These are phyloP conservation scores for Tetrahymena borealis DNA, from an alignment of 73 alveolate genomes.

Conservation along the genomic window DNA sequence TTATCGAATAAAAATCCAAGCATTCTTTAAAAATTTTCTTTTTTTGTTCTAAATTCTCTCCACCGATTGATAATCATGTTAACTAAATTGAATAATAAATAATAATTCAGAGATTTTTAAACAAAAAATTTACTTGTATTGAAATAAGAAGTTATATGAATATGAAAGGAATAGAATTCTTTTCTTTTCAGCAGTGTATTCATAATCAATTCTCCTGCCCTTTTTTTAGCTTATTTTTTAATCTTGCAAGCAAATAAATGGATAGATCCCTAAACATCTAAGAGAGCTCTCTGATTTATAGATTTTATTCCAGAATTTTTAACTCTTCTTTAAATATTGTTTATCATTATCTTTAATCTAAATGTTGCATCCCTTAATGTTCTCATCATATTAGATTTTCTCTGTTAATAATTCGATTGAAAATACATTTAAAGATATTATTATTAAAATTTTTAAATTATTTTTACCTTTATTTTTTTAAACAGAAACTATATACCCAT, in stretches of 20 bases:
- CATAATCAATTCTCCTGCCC: not conserved
- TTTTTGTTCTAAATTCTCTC: not conserved
- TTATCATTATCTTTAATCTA: not conserved
- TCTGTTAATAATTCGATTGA: not conserved
- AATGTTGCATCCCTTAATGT: not conserved
- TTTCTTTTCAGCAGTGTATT: not conserved
- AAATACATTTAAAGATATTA: not conserved
- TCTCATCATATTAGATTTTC: not conserved
- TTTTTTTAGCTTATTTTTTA: not conserved
- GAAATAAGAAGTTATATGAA: not conserved
- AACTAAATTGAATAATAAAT: not conserved
- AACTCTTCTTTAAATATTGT: not conserved
- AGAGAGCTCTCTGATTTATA: not conserved
- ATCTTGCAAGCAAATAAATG: not conserved
- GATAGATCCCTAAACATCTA: not conserved
- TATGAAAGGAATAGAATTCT: not conserved
- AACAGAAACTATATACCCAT: not conserved
- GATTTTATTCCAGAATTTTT: not conserved
- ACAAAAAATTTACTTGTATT: not conserved
- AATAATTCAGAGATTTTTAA: not conserved
- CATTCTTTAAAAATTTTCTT: not conserved
- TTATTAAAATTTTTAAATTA: not conserved
- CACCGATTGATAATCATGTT: not conserved
- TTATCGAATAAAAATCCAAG: not conserved
- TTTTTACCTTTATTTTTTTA: not conserved